Conservation (phyloP, 1,139 yeast species). For the Suhomyces choctaworum region DNA sequence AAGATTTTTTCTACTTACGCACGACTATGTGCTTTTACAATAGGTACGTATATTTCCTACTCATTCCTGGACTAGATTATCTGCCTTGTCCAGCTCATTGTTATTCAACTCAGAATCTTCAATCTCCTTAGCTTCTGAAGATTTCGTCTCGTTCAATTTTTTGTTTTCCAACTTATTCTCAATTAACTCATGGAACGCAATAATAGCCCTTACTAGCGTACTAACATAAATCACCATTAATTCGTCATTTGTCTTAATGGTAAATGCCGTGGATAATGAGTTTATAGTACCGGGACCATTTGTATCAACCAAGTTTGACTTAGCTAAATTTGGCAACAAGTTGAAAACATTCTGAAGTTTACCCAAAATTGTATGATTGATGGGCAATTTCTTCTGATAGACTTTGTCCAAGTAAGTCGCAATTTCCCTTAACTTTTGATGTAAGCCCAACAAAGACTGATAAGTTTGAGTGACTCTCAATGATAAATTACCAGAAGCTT, state of each 20-base stretch:
- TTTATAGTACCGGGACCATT: slow-evolving; percentile 22
- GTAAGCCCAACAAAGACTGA: slow-evolving; percentile 84
- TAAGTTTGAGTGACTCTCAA: slow-evolving; percentile 85
- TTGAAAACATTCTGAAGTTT: slow-evolving; percentile 94
- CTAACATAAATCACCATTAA: slow-evolving; percentile 90
- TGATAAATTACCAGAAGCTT: slow-evolving; percentile 91
- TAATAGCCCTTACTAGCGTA: slow-evolving; percentile 87
- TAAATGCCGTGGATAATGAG: slow-evolving; percentile 76
- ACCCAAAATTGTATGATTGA: slow-evolving; percentile 88
- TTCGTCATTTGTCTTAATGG: slow-evolving; percentile 92
- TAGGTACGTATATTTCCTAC: slow-evolving; percentile 1
- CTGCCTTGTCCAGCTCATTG: background rate
- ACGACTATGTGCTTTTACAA: slow-evolving; percentile 1
- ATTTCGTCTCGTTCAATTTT: slow-evolving; percentile 46
- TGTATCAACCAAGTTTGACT: slow-evolving; percentile 24
- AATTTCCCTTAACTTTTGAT: slow-evolving; percentile 76
- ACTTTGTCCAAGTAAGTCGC: slow-evolving; percentile 79
- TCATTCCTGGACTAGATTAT: slow-evolving; percentile 1
- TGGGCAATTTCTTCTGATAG: slow-evolving; percentile 68
- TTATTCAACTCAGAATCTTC: slow-evolving; percentile 3
- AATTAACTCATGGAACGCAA: slow-evolving; percentile 94
- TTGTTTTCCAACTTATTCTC: slow-evolving; percentile 91
- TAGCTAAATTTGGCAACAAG: slow-evolving; percentile 76
- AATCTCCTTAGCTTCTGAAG: slow-evolving; percentile 1
- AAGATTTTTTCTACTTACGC: slow-evolving; percentile 3